Evolutionary conservation across 345 rosid genomes (phyloP).

Genomic region (Gossypium stocksii): DNA sequence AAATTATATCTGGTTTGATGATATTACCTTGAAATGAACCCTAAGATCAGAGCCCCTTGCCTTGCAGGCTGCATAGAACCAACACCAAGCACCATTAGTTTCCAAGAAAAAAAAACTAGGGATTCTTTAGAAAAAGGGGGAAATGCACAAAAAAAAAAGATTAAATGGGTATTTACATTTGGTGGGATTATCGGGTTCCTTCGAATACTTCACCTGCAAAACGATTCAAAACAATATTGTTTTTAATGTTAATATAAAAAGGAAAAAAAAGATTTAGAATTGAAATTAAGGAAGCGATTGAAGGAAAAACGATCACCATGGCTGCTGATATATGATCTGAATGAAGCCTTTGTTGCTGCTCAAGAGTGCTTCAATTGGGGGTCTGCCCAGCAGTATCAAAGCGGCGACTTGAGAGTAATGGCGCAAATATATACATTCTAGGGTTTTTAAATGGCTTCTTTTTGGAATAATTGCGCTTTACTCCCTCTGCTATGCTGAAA

Average conservation of each 20-base stretch:
- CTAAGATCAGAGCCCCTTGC: conserved; percentile 92
- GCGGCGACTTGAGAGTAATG: not conserved
- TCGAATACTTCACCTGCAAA: conserved; percentile 85
- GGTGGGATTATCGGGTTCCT: conserved; percentile 82
- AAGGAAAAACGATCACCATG: not conserved
- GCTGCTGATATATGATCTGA: not conserved
- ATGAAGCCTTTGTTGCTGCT: not conserved
- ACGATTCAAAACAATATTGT: not conserved
- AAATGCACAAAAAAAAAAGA: not conserved
- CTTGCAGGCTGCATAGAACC: conserved; percentile 74
- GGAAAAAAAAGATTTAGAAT: not conserved
- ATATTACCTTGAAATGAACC: conserved; percentile 83
- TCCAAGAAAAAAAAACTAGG: not conserved
- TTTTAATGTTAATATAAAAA: not conserved
- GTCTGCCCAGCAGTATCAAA: not conserved
- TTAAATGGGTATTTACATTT: conserved; percentile 49
- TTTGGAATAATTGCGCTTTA: no score
- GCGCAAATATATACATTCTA: not conserved
- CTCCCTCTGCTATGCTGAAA: no score
- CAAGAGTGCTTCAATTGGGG: not conserved
- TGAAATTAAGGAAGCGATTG: not conserved
- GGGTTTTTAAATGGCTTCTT: not conserved
- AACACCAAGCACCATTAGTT: not conserved
- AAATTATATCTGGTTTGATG: not conserved
- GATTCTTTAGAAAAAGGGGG: not conserved